Evolutionary conservation across 306 rosid species (phyloP).

Genomic region (Cicer arietinum): DNA sequence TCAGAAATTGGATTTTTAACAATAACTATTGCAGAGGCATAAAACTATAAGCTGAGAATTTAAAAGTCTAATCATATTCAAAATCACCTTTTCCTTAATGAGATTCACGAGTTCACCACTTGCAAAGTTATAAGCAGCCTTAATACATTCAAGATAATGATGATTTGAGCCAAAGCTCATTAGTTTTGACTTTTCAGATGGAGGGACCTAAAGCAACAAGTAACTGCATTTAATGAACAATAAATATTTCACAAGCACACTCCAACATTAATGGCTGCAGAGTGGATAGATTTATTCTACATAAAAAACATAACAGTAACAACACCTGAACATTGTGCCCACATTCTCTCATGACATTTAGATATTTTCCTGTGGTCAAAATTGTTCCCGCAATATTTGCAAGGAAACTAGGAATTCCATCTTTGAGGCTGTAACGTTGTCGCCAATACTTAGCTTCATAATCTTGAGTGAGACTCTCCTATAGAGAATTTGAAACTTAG

Average conservation of each 20-base stretch:
- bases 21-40: conserved; percentile 32
- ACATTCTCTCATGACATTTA: conserved; percentile 98
- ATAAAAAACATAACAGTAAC: conserved; percentile 35
- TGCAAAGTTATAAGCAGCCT: conserved; percentile 91
- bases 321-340: conserved; percentile 97
- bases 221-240: conserved; percentile 40
- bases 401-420: conserved; percentile 96
- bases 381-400: conserved; percentile 80
- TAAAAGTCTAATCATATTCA: conserved; percentile 27
- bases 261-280: conserved; percentile 22
- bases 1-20: conserved; percentile 41
- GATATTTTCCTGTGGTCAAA: conserved; percentile 96
- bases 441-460: conserved; percentile 93
- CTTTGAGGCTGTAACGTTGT: conserved; percentile 94
- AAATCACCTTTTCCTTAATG: conserved; percentile 84
- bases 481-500: conserved; percentile 43
- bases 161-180: conserved; percentile 87
- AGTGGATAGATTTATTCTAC: conserved; percentile 21
- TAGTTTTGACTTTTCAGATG: conserved; percentile 82
- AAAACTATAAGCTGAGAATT: conserved; percentile 31
- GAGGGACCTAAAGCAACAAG: conserved; percentile 70
- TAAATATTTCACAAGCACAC: conserved; percentile 25
- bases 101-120: conserved; percentile 94
- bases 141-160: conserved; percentile 93
- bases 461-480: conserved; percentile 97